These are phyloP conservation scores for Raphanus hybrid DNA, from an alignment of 441 rosid genomes.

Conservation along the genomic window DNA sequence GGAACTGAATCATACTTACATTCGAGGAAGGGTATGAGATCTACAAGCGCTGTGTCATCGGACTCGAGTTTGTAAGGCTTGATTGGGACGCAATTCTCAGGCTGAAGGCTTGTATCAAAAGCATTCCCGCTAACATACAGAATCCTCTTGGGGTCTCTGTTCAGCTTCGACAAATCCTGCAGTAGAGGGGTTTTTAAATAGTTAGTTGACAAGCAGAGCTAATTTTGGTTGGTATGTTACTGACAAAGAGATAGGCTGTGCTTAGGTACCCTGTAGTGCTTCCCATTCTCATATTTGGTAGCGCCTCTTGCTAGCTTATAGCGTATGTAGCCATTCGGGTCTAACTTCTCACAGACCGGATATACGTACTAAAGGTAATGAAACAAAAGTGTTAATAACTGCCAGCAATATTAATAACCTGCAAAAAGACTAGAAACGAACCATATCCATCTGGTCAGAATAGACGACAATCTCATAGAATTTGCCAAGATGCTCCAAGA, in stretches of 20 bases:
- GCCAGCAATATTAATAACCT: not conserved
- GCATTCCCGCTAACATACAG: constrained; percentile 85
- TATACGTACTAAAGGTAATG: constrained; percentile 57
- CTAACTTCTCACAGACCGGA: constrained; percentile 90
- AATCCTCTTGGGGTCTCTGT: constrained; percentile 81
- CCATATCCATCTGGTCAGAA: constrained; percentile 88
- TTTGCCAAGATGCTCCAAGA: constrained; percentile 84
- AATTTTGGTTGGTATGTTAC: not conserved
- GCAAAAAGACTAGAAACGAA: not conserved
- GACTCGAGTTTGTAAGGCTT: constrained; percentile 74
- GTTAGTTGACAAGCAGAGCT: constrained; percentile 15
- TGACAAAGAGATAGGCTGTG: constrained; percentile 10
- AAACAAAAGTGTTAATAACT: constrained; percentile 9
- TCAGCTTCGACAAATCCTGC: constrained; percentile 96
- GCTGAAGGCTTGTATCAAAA: constrained; percentile 81
- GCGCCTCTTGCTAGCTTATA: constrained; percentile 78
- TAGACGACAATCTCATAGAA: constrained; percentile 84
- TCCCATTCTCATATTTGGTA: constrained; percentile 87
- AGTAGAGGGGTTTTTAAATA: constrained; percentile 19
- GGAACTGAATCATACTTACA: constrained; percentile 53
- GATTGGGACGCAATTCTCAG: constrained; percentile 80
- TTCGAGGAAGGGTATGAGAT: constrained; percentile 97
- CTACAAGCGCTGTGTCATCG: constrained; percentile 84
- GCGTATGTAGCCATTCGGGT: constrained; percentile 67
- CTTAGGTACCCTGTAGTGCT: constrained; percentile 73